These are phyloP conservation scores for Vanrija sp. DNA, from an alignment of 1,284 basidiomycete species.

Conservation along the genomic window DNA sequence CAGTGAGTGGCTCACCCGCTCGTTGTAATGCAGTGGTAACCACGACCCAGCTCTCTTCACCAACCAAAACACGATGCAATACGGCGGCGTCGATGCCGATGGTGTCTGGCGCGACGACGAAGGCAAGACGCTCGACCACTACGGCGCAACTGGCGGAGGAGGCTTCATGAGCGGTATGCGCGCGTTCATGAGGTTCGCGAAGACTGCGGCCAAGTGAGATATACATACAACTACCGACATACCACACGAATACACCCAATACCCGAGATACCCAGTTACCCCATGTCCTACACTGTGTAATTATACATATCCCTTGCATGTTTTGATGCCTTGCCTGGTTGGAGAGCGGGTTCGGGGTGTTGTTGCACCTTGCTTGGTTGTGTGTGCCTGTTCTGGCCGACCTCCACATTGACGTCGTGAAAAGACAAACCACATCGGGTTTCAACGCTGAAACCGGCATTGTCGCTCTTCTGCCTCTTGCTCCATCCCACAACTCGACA, in stretches of 20 bases:
- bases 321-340: not conserved
- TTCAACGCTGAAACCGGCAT: too few species aligned
- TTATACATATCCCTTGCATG: conserved; percentile 1
- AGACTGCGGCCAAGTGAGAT: conserved; percentile 26
- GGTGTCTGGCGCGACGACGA: conserved; percentile 64
- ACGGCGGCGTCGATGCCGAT: conserved; percentile 61
- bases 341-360: too few species aligned
- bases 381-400: too few species aligned
- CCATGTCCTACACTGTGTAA: not conserved
- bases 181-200: conserved; percentile 38
- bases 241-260: not conserved
- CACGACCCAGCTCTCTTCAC: conserved; percentile 53
- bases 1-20: conserved; percentile 16
- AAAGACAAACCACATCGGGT: too few species aligned
- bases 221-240: not conserved
- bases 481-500: not conserved
- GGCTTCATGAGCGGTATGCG: conserved; percentile 39
- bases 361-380: too few species aligned
- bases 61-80: conserved; percentile 68
- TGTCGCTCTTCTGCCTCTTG: not conserved
- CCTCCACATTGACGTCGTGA: too few species aligned
- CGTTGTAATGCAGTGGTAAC: not conserved
- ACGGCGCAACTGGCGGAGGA: conserved; percentile 42
- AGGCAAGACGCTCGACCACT: conserved; percentile 51
- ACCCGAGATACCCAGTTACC: too few species aligned